These are phyloP conservation scores for Theobroma grandiflorum DNA, from an alignment of 441 rosid genomes.

Conservation along the genomic window DNA sequence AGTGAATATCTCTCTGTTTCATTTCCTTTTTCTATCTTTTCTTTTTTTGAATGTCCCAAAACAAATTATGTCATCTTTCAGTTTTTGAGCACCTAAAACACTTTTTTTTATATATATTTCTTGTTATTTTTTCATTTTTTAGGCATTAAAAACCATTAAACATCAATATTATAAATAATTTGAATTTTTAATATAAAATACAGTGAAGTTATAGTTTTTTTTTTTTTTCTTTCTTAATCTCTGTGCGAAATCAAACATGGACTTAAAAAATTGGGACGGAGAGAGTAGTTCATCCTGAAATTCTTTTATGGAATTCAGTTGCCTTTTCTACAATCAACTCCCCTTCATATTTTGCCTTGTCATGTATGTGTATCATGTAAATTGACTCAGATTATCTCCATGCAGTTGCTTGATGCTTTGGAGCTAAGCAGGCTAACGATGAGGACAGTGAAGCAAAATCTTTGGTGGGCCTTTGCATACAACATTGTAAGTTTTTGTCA, in stretches of 20 bases:
- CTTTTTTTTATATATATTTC: not conserved
- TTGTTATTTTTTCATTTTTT: too few species aligned
- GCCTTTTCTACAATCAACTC: slow-evolving; percentile 4
- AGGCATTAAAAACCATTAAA: not conserved
- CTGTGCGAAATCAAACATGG: not conserved
- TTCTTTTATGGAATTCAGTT: not conserved
- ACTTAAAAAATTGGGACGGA: not conserved
- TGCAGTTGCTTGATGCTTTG: slow-evolving; percentile 93
- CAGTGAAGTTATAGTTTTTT: too few species aligned
- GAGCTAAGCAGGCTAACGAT: slow-evolving; percentile 94
- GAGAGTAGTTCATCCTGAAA: not conserved
- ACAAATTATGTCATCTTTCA: not conserved
- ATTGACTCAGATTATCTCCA: slow-evolving; percentile 26
- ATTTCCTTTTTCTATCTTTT: not conserved
- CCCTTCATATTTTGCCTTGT: not conserved
- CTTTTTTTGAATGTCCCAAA: not conserved
- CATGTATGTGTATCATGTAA: not conserved
- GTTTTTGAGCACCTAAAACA: not conserved
- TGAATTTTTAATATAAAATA: too few species aligned
- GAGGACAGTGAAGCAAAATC: slow-evolving; percentile 98
- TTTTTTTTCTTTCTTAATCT: not conserved
- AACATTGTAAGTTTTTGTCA: slow-evolving; percentile 75
- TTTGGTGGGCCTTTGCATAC: slow-evolving; percentile 99
- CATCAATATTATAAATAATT: not conserved
- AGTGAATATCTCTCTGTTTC: not conserved